A percentile compares a stretch with the other conserved stretches of the same genome.
phyloP scores from a whole-genome alignment of 1,284 basidiomycete species.

The Rhodotorula sp. region DNA sequence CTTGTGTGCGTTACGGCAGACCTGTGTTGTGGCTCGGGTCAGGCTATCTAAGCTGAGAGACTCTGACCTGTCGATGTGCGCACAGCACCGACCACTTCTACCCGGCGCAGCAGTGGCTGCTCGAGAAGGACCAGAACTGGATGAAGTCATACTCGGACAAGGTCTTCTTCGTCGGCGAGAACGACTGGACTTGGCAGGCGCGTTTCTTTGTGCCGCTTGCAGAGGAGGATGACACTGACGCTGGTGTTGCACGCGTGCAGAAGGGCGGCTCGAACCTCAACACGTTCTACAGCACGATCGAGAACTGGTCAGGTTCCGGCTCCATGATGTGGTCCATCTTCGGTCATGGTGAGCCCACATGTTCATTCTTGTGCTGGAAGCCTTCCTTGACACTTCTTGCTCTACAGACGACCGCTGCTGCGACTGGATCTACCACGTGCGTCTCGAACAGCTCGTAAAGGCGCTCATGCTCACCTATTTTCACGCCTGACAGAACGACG shows the following conservation, averaged over 20 bases:
- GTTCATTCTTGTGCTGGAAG: not conserved
- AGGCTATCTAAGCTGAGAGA: not conserved
- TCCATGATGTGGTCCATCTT: constrained; percentile 44
- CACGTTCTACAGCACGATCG: constrained; percentile 33
- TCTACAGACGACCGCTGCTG: constrained; percentile 37
- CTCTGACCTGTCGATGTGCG: not conserved
- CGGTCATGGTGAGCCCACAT: constrained; percentile 26
- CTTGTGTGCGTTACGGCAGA: constrained; percentile 26
- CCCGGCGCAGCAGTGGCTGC: constrained; percentile 41
- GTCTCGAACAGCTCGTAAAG: not conserved
- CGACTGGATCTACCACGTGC: constrained; percentile 37
- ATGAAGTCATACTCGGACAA: constrained; percentile 25
- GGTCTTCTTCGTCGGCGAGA: constrained; percentile 43
- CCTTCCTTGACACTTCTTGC: not conserved
- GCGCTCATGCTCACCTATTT: no score
- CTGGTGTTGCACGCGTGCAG: not conserved
- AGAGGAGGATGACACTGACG: not conserved
- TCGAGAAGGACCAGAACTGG: constrained; percentile 34
- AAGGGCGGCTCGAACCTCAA: constrained; percentile 34
- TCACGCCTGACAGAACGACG: constrained; percentile 39
- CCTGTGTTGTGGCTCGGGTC: not conserved
- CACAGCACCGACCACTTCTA: constrained; percentile 46
- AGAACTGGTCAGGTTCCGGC: constrained; percentile 22
- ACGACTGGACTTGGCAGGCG: constrained; percentile 43
- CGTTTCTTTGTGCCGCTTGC: not conserved